phyloP scores from a whole-genome alignment of 805 yeast species.

The Ogataea zsoltii region DNA sequence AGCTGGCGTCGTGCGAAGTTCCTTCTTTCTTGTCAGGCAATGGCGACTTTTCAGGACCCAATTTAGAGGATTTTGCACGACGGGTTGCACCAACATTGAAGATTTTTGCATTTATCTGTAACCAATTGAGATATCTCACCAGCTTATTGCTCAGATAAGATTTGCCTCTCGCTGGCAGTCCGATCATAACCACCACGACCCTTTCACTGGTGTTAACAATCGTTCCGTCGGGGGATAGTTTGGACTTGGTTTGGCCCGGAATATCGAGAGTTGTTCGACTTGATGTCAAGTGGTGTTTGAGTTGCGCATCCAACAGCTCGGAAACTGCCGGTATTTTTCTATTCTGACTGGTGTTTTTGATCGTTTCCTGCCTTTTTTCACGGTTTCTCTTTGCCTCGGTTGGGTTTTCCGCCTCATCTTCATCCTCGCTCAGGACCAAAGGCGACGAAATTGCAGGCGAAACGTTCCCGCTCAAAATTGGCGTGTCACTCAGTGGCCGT shows the following conservation, averaged over 20 bases:
- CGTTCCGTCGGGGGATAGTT: slow-evolving; percentile 73
- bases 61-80: slow-evolving; percentile 62
- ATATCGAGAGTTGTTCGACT: slow-evolving; percentile 74
- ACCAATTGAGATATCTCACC: slow-evolving; percentile 89
- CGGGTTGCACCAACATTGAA: slow-evolving; percentile 97
- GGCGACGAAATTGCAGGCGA: slow-evolving; percentile 47
- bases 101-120: slow-evolving; percentile 85
- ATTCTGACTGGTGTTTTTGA: slow-evolving; percentile 26
- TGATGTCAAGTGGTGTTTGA: background rate
- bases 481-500: slow-evolving; percentile 76
- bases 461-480: slow-evolving; percentile 55
- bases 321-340: slow-evolving; percentile 22
- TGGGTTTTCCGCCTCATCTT: slow-evolving; percentile 24
- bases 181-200: slow-evolving; percentile 94
- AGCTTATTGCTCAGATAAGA: slow-evolving; percentile 90
- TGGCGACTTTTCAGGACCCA: slow-evolving; percentile 73
- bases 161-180: slow-evolving; percentile 93
- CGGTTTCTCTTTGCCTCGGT: slow-evolving; percentile 13
- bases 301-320: slow-evolving; percentile 1
- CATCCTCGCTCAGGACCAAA: slow-evolving; percentile 28
- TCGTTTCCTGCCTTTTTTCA: slow-evolving; percentile 20
- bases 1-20: slow-evolving; percentile 70
- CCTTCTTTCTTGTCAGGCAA: slow-evolving; percentile 41
- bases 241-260: slow-evolving; percentile 86
- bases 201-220: slow-evolving; percentile 62